phyloP scores from a whole-genome alignment of 176 grass and related monocot genomes.

The Oryza glumipatula region DNA sequence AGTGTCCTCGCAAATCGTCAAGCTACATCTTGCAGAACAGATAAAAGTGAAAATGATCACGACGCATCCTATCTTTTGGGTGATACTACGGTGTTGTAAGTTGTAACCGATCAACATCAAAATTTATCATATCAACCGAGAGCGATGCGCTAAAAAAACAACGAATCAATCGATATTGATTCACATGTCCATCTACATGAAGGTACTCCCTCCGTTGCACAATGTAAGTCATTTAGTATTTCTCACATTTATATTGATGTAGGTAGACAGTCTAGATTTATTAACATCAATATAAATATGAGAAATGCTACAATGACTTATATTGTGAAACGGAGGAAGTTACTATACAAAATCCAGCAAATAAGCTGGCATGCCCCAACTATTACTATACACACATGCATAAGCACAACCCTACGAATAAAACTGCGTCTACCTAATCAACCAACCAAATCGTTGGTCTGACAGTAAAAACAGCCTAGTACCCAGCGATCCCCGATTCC shows the following conservation, averaged over 20 bases:
- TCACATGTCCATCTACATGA: not conserved
- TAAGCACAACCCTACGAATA: not conserved
- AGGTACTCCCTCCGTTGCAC: too few species aligned
- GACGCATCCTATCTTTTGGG: not conserved
- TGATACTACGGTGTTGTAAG: not conserved
- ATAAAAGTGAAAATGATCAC: not conserved
- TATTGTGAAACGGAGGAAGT: too few species aligned
- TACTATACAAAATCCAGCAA: not conserved
- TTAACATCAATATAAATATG: too few species aligned
- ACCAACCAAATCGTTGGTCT: not conserved
- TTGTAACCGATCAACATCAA: not conserved
- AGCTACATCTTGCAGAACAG: not conserved
- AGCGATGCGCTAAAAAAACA: not conserved
- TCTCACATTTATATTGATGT: too few species aligned
- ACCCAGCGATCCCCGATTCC: slow-evolving; percentile 22
- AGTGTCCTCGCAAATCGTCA: not conserved
- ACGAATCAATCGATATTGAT: slow-evolving; percentile 16
- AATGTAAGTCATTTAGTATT: too few species aligned
- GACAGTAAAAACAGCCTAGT: not conserved
- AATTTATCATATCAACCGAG: not conserved
- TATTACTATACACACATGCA: not conserved
- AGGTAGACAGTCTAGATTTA: too few species aligned
- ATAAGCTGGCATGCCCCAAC: not conserved
- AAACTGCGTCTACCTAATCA: not conserved
- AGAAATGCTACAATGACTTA: too few species aligned